Evolutionary conservation across 2,329 filamentous ascomycete genomes (phyloP).

Genomic region (Cryphonectria radicalis): DNA sequence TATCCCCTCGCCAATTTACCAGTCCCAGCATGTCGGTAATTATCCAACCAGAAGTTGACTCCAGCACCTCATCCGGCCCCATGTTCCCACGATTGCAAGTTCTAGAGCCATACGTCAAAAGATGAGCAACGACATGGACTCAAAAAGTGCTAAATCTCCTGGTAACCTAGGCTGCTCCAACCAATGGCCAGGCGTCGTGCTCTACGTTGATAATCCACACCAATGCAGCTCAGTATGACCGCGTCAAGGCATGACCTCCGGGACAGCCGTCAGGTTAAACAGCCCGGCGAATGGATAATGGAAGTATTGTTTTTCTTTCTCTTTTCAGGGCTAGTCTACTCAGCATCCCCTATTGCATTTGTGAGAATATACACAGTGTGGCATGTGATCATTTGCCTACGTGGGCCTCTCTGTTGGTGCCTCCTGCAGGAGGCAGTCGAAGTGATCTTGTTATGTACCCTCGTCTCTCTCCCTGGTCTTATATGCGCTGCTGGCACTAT

Average conservation of each 20-base stretch:
- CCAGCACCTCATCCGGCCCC: neutral
- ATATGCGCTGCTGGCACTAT: neutral
- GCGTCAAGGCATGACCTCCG: neutral
- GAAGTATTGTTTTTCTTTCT: neutral
- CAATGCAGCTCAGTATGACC: neutral
- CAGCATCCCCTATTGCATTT: no score
- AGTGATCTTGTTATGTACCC: neutral
- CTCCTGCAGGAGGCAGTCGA: neutral
- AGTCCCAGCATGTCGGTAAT: neutral
- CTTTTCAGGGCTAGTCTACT: neutral
- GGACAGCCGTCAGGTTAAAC: neutral
- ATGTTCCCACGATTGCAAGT: neutral
- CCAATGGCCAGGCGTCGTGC: neutral
- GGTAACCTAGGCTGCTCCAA: neutral
- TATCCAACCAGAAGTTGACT: neutral
- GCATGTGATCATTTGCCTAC: neutral
- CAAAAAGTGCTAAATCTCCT: no score
- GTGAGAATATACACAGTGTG: neutral
- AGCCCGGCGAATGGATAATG: neutral
- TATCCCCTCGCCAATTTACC: neutral
- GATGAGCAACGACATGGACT: neutral
- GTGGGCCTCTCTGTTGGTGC: neutral
- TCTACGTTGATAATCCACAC: neutral
- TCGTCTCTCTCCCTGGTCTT: neutral
- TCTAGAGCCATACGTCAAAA: neutral